Conservation (phyloP, 1,139 yeast genomes). For the Citeromyces hawaiiensis region DNA sequence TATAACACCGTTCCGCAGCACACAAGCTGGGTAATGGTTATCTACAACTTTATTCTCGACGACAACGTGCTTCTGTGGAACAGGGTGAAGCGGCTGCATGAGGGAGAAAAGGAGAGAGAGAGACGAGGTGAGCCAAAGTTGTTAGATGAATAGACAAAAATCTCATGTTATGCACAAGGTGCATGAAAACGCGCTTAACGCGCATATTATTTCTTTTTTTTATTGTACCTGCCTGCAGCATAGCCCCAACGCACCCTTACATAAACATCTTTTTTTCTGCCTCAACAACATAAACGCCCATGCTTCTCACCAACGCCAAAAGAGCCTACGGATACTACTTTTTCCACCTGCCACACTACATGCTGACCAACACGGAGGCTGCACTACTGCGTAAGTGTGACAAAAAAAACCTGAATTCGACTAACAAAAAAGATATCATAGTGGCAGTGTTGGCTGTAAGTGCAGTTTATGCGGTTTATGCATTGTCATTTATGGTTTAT, state of each 20-base stretch:
- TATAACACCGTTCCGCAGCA: conserved; percentile 74
- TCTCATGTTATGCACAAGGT: too few relatives aligned
- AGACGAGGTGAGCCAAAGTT: background rate
- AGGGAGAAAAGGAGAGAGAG: conserved; percentile 11
- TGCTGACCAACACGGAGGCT: conserved; percentile 14
- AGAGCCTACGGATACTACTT: conserved; percentile 11
- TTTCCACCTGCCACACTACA: conserved; percentile 14
- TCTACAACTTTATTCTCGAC: conserved; percentile 58
- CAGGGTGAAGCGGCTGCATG: conserved; percentile 52
- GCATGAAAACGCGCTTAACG: too few relatives aligned
- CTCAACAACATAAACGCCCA: too few relatives aligned
- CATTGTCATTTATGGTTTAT: background rate
- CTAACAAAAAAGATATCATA: conserved; percentile 3
- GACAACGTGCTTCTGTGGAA: conserved; percentile 64
- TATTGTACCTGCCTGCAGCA: too few relatives aligned
- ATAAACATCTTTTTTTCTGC: too few relatives aligned
- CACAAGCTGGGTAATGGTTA: conserved; percentile 66
- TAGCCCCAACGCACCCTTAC: too few relatives aligned
- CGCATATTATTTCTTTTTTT: too few relatives aligned
- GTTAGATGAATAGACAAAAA: background rate
- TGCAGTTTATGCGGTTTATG: conserved; percentile 5
- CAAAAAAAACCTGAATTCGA: too few relatives aligned
- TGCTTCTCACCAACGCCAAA: conserved; percentile 4
- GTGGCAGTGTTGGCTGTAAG: conserved; percentile 1
- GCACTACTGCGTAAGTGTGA: conserved; percentile 7